These are phyloP conservation scores for Strobilomyces dryophilus DNA, from an alignment of 768 basidiomycete genomes.

Conservation along the genomic window DNA sequence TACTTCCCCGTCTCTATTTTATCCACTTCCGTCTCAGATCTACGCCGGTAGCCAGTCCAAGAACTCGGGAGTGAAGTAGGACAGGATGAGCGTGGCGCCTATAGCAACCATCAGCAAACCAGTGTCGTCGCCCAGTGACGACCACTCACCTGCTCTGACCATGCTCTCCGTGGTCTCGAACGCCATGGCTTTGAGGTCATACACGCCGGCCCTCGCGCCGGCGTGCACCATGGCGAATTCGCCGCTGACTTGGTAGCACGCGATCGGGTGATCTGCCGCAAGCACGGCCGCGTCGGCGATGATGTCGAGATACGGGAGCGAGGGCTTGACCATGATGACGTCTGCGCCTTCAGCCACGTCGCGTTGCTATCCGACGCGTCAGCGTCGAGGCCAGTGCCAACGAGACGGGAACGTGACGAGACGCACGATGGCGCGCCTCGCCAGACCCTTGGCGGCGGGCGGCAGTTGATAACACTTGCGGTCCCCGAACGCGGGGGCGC, in stretches of 20 bases:
- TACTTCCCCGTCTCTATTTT: not conserved
- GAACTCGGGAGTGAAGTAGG: constrained; percentile 97
- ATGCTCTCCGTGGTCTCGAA: constrained; percentile 91
- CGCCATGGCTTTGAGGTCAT: constrained; percentile 87
- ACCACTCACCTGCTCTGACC: constrained; percentile 76
- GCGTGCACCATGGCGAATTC: constrained; percentile 98
- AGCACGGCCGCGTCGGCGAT: constrained; percentile 83
- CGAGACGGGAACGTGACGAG: not conserved
- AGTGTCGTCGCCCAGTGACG: not conserved
- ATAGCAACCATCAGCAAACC: constrained; percentile 10
- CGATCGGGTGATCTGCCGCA: constrained; percentile 85
- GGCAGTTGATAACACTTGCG: constrained; percentile 99
- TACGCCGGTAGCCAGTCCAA: constrained; percentile 70
- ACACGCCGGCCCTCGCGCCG: constrained; percentile 91
- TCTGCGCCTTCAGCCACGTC: constrained; percentile 92
- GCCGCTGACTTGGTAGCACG: constrained; percentile 96
- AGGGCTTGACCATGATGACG: constrained; percentile 98
- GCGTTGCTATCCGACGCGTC: constrained; percentile 54
- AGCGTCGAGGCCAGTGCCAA: not conserved
- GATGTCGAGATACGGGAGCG: constrained; percentile 94
- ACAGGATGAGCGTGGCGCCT: constrained; percentile 88
- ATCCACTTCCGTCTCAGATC: not conserved
- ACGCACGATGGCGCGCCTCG: constrained; percentile 87
- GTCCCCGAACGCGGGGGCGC: constrained; percentile 90
- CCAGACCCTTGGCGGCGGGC: constrained; percentile 81